Evolutionary conservation across 345 rosid species (phyloP), one percentile per base, ranked within the genome.

Genomic region (Hevea brasiliensis): DNA sequence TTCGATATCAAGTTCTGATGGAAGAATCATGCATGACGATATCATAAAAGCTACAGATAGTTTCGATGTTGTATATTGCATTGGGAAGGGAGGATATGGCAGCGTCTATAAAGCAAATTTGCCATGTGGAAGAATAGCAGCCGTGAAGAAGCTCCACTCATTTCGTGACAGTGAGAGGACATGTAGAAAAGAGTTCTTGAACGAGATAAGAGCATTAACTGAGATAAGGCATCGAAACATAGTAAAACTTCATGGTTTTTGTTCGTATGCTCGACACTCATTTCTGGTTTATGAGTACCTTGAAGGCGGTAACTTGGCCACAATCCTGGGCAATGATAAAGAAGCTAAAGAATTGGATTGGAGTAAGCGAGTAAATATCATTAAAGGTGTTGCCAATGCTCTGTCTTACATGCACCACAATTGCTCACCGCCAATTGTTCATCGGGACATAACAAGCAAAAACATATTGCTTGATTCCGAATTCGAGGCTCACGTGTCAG

Each of bases 231-330:
- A 86, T 27, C 77, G 81, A 1, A 82, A 80, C 51, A 74, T 86
- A 7, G 79, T 86, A 50, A 79, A 78, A 55, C 71, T 81, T 1
- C 29, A 65, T 20, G 85, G 85, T 0, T 84, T 79, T 44, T 86
- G 85, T 47, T 82, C 76, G 0, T 62, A 72, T 35, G 3, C 67
- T 1, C 3, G 55, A 1, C 81, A 79, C 72, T 75, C 81, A 0
- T 77, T 84, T 73, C 20, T 84, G 44, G 85, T 84, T 6, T 84
- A 76, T 58, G 81, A 86, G 77, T 81, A 29, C 54, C 50, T 82
- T 0, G 78, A 81, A 65, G 65, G 54, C 26, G 84, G 87, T 0
- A 74, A 75, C 72, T 61, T 84, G 65, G 61, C 37, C 2, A 20
- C 47, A 18, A 53, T 68, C 11, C 11, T 82, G 57, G 51, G 56